A percentile compares a stretch with the other conserved stretches of the same genome.
phyloP scores from a whole-genome alignment of 1,139 yeast genomes.

The Sugiyamaella sp. region DNA sequence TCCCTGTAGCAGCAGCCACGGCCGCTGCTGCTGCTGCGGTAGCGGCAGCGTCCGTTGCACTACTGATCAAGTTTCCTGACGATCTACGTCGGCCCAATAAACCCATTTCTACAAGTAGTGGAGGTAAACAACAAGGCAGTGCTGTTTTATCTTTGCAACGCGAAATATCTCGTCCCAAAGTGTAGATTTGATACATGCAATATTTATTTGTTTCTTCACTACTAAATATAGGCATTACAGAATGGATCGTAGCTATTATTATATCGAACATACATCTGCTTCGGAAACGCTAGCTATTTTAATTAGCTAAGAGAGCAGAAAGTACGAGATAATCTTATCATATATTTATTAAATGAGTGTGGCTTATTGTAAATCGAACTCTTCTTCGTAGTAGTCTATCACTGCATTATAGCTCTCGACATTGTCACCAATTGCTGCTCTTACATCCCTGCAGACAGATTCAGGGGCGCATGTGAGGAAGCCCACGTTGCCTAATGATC shows the following conservation, averaged over 20 bases:
- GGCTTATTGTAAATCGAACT: constrained; percentile 25
- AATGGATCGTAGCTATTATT: background rate
- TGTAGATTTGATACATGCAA: background rate
- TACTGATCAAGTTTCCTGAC: background rate
- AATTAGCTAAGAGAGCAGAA: background rate
- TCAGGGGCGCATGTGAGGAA: constrained; percentile 21
- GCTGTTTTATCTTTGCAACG: background rate
- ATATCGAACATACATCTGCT: constrained; percentile 1
- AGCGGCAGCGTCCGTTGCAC: background rate
- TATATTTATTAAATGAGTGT: background rate
- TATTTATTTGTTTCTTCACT: constrained; percentile 6
- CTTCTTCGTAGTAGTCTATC: constrained; percentile 42
- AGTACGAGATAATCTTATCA: background rate
- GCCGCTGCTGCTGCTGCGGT: background rate
- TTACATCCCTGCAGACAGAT: constrained; percentile 29
- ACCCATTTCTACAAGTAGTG: too few relatives aligned
- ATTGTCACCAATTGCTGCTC: constrained; percentile 46
- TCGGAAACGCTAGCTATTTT: background rate
- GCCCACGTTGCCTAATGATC: constrained; percentile 12
- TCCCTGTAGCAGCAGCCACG: background rate
- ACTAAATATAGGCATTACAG: constrained; percentile 2
- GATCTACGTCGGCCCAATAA: background rate
- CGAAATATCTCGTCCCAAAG: too few relatives aligned
- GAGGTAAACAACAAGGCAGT: background rate
- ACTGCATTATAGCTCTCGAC: constrained; percentile 23